Evolutionary conservation across 306 rosid genomes (phyloP), one percentile per base, ranked within the genome.

Genomic region (Quercus aquifolioides): DNA sequence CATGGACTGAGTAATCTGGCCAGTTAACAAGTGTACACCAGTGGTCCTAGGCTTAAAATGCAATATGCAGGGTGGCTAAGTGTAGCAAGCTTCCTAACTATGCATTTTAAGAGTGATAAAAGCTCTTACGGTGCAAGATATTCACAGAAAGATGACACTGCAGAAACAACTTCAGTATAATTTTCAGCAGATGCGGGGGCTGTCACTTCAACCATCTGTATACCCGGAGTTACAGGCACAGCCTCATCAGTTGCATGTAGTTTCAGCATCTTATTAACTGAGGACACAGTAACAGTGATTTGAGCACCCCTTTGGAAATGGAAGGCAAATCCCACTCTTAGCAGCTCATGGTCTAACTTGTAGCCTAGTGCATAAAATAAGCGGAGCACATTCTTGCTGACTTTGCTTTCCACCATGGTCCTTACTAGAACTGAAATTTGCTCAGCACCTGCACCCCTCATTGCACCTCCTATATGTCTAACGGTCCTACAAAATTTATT

Each of bases 371-470:
- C 82, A 82, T 90, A 88, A 82, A 95, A 95, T 76, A 93, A 58
- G 12, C 97, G 94, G 75, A 95, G 94, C 74, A 84, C 97, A 63
- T 91, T 95, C 85, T 90, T 91, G 90, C 97, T 91, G 43, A 84
- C 90, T 86, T 93, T 95, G 93, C 97, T 90, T 85, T 95, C 97
- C 30, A 93, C 92, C 91, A 93, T 85, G 21, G 90, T 81, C 86
- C 97, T 91, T 72, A 95, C 97, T 67, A 95, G 86, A 85, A 90
- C 97, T 7, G 99, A 90, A 58, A 95, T 86, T 87, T 95, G 97
- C 49, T 93, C 99, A 14, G 98, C 98, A 74, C 99, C 99, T 41
- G 98, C 92, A 83, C 99, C 98, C 85, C 99, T 90, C 91, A 91
- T 93, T 78, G 98, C 89, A 71, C 98, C 98, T 54, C 99, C 98